These are phyloP conservation scores for Globisporangium cylindrosporum DNA, from an alignment of 352 stramenopile species.

Conservation along the genomic window DNA sequence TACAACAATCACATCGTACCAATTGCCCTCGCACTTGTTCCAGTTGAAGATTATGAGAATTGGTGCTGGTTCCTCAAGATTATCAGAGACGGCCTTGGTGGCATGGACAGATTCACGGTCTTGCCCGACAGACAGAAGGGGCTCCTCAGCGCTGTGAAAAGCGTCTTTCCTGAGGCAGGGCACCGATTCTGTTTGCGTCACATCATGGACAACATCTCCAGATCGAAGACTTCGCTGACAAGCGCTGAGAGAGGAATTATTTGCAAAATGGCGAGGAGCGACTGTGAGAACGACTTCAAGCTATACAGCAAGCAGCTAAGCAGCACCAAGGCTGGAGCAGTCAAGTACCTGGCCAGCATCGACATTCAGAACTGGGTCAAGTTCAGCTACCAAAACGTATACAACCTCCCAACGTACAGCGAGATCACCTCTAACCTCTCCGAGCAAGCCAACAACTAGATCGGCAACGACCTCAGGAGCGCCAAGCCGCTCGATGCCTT, in stretches of 20 bases:
- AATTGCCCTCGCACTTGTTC: slow-evolving; percentile 17
- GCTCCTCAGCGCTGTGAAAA: background rate
- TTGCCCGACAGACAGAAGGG: background rate
- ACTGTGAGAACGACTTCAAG: background rate
- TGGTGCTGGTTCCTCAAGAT: slow-evolving; percentile 22
- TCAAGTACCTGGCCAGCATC: slow-evolving; percentile 9
- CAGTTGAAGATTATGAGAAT: slow-evolving; percentile 22
- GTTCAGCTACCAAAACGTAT: slow-evolving; percentile 14
- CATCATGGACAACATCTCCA: background rate
- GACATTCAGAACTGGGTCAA: slow-evolving; percentile 21
- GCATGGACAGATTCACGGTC: background rate
- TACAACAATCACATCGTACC: slow-evolving; percentile 21
- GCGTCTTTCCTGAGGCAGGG: background rate
- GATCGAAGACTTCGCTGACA: too few species aligned
- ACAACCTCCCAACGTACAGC: slow-evolving; percentile 16
- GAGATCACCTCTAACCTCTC: slow-evolving; percentile 25
- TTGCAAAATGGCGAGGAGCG: background rate
- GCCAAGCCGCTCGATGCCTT: slow-evolving; percentile 22
- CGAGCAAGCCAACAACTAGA: slow-evolving; percentile 26
- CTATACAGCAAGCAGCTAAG: background rate
- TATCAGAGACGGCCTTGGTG: background rate
- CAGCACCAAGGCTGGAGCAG: background rate
- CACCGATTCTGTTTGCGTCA: background rate
- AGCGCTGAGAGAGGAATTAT: background rate
- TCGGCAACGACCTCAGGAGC: slow-evolving; percentile 16